Base-by-base conservation (phyloP, 2,329 filamentous ascomycete genomes). In the Calonectria pseudoreteaudii region DNA sequence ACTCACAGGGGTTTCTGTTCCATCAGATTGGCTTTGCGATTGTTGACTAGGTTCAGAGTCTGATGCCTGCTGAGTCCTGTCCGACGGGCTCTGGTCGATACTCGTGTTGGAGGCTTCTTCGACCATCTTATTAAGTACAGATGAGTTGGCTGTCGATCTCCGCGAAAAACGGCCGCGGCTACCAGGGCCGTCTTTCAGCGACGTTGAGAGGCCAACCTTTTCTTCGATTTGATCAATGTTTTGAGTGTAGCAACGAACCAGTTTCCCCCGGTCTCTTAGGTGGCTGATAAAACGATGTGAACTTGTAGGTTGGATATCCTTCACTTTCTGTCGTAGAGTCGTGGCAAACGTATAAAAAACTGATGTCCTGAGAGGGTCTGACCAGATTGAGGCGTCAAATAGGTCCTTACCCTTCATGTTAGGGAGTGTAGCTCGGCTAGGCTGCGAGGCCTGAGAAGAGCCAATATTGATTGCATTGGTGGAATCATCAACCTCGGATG, bases 211-310 rank as follows among this genome's bases (percentile, higher is more conserved):
- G 4, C 93, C 93, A 53, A 94, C 92, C 71, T 93, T 91, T 79
- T 92, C 91, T 80, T 95, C 93, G 9, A 95, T 90, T 74, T 92
- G 91, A 77, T 95, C 93, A 76, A 95, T 94, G 76, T 94, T 95
- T 77, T 95, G 93, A 0, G 93, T 94, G 79, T 95, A 95, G 79
- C 93, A 94, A 49, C 93, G 87, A 38, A 94, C 91, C 7, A 95
- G 86, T 75, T 93, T 93, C 4, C 92, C 91, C 5, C 90, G 88
- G 80, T 94, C 92, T 56, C 92, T 88, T 7, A 95, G 86, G 41
- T 91, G 90, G 53, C 90, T 89, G 77, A 95, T 92, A 80, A 95
- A 94, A 70, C 89, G 90, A 83, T 95, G 93, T 1, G 91, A 93
- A 23, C 87, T 86, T 1, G 92, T 94, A 0, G 92, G 92, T 67